Conservation (phyloP, 1,284 basidiomycete genomes). For the Cerioporus squamosus region DNA sequence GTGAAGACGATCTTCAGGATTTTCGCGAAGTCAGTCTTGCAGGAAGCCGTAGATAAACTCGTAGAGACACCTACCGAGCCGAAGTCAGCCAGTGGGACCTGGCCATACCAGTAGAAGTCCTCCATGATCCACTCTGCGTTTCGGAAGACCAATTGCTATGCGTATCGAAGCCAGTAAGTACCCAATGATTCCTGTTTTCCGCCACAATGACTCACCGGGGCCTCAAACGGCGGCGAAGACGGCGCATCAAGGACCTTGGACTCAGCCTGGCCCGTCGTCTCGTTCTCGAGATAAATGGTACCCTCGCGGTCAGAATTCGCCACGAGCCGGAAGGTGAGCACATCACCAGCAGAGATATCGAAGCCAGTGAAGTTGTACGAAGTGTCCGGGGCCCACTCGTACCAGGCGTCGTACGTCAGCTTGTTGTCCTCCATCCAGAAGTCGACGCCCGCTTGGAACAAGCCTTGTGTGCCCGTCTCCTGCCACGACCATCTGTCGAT, state of each 20-base stretch:
- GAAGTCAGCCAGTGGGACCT: no score
- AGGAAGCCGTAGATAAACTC: no score
- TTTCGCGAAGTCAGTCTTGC: no score
- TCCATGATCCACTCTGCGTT: no score
- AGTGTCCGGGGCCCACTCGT: slow-evolving; percentile 7
- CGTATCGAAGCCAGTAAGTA: no score
- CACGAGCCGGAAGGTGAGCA: slow-evolving; percentile 1
- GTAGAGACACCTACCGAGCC: no score
- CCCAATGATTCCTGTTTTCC: no score
- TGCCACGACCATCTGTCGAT: slow-evolving; percentile 3
- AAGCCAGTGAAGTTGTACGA: slow-evolving; percentile 7
- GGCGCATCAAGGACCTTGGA: background rate
- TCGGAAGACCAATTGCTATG: no score
- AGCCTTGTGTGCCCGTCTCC: background rate
- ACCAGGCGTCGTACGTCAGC: slow-evolving; percentile 2
- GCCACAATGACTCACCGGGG: background rate
- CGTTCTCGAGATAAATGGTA: slow-evolving; percentile 3
- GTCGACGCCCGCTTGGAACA: slow-evolving; percentile 5
- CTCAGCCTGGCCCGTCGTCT: background rate
- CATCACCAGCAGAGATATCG: background rate
- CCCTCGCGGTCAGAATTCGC: background rate
- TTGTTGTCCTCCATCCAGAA: background rate
- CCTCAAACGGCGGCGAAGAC: background rate
- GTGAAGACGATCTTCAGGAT: no score
- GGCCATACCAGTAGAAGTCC: no score